Percentiles rank a stretch among this genome's conserved stretches.
Conservation (phyloP, 1,139 yeast genomes). For the Pichia sp. region DNA sequence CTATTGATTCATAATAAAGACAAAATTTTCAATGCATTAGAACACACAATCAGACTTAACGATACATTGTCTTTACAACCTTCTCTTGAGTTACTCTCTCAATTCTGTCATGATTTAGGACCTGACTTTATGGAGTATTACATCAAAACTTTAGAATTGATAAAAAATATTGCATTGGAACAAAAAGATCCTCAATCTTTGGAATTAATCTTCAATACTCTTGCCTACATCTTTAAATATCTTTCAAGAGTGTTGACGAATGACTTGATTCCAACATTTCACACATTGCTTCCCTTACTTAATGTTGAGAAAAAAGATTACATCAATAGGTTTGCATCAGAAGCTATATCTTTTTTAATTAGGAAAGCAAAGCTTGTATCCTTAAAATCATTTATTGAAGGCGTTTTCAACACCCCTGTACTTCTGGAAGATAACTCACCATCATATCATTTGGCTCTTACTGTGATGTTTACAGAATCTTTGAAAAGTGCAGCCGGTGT, state of each 20-base stretch:
- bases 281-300: conserved; percentile 58
- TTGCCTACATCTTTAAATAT: conserved; percentile 88
- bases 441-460: conserved; percentile 48
- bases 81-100: conserved; percentile 68
- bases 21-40: conserved; percentile 50
- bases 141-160: conserved; percentile 40
- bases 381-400: conserved; percentile 41
- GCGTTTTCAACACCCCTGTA: conserved; percentile 33
- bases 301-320: conserved; percentile 47
- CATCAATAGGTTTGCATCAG: conserved; percentile 79
- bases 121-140: conserved; percentile 80
- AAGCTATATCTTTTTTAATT: conserved; percentile 76
- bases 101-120: conserved; percentile 88
- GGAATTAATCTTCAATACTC: conserved; percentile 77
- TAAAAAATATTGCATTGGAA: conserved; percentile 45
- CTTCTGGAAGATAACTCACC: conserved; percentile 18
- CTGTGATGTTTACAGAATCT: conserved; percentile 63
- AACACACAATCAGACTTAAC: conserved; percentile 35
- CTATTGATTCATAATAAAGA: conserved; percentile 69
- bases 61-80: conserved; percentile 78
- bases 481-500: conserved; percentile 64
- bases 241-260: conserved; percentile 55
- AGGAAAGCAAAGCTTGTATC: conserved; percentile 55
- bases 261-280: conserved; percentile 64
- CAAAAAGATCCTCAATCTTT: conserved; percentile 58